These are phyloP conservation scores for Nigrograna mackinnonii DNA, from an alignment of 2,329 filamentous ascomycete genomes.

Conservation along the genomic window DNA sequence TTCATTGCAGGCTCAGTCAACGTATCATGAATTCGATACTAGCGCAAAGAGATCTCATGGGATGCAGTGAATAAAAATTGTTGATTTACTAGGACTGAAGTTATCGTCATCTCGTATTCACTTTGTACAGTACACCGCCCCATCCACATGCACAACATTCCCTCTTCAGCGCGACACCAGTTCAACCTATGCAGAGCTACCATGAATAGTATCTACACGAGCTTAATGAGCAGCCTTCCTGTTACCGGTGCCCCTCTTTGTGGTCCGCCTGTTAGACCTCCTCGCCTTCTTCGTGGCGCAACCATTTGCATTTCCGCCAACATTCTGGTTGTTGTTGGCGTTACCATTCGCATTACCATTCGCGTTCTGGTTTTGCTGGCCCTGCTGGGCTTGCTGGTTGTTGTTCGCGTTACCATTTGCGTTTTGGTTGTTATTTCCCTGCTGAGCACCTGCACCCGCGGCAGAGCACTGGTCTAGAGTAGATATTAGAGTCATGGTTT, in stretches of 20 bases:
- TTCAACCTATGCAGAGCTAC: background rate
- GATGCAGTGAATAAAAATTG: too few species aligned
- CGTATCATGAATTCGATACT: too few species aligned
- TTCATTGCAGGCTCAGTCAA: too few species aligned
- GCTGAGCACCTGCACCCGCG: constrained; percentile 2
- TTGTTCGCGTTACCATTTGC: constrained; percentile 5
- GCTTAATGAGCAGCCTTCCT: background rate
- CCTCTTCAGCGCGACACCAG: background rate
- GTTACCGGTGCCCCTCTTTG: background rate
- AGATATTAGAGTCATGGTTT: background rate
- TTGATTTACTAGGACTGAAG: too few species aligned
- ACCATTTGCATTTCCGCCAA: background rate
- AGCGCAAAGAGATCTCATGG: too few species aligned
- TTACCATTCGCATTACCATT: background rate
- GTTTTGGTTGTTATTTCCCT: constrained; percentile 6
- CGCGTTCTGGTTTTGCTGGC: background rate
- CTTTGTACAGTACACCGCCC: background rate
- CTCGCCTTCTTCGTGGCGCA: background rate
- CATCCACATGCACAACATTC: background rate
- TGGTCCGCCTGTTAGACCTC: background rate
- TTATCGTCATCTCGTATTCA: too few species aligned
- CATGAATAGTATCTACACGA: background rate
- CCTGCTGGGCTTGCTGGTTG: background rate
- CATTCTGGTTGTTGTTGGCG: background rate
- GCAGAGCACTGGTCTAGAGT: constrained; percentile 17